Base-by-base conservation (phyloP, 192 early-diverging fungal genomes). In the Phycomyces blakesleeanus region DNA sequence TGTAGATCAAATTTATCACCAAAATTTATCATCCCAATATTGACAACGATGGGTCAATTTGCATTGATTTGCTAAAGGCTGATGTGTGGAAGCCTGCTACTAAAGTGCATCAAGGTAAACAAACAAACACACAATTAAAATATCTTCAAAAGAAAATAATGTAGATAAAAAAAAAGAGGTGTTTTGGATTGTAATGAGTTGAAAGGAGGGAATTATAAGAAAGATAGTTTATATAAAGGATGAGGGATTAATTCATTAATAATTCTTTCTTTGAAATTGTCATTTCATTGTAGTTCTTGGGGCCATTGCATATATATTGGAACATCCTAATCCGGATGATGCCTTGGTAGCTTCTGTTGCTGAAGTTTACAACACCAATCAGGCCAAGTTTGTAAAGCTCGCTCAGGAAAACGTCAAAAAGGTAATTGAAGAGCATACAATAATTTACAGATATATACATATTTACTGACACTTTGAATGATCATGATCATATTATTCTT, bases 11-110 rank as follows among this genome's bases (percentile, higher is more conserved):
- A 64, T 86, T 92, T 66, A 53, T 62, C 21, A 93, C 89, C 52
- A 89, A 87, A 65, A 86, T 93, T 51, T 93, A 93, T 75, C 91
- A 93, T 68, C 76, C 76, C n/a, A 74, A 74, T 51, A 77, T 77
- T 15, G 92, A 93, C 61, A 88, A 92, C 55, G 87, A 91, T 53
- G 90, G 91, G 1, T 80, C 86, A 5, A 86, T 93, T 58, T 93
- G 91, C 65, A 77, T 93, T 41, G 79, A 81, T 11, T 55, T 90
- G 38, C 66, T 93, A 27, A 93, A 93, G 68, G 75, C 79, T 4
- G 92, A 93, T 59, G 87, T 85, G 11, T 93, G 92, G 92, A 93
- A 93, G 62, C 92, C 92, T 40, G 81, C 90, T 24, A 91, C 89
- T 24, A 85, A 86, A 54, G 63, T 92, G 11, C 59, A 57, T 24